Base-by-base conservation (phyloP, 257 asterid species). In the Lycium barbarum region DNA sequence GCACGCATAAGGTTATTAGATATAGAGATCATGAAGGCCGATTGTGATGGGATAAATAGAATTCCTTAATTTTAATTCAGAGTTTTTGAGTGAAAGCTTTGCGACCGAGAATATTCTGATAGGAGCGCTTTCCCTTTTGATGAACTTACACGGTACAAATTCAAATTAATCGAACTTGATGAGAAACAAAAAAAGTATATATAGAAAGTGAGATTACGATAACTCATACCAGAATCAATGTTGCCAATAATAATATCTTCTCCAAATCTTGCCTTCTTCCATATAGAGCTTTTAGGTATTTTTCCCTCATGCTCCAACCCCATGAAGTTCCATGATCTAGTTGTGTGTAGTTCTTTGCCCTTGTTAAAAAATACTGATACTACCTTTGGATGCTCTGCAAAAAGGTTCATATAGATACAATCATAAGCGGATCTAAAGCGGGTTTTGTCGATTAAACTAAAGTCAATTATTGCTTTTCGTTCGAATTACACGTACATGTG, bases 271-370 rank as follows among this genome's bases (percentile, higher is more conserved):
- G 98, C 98, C 90, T 93, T 93, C 84, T 88, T 91, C 98, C 97
- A 95, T 40, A 95, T 63, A 5, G 98, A 95, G 54, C 86, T 45
- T 5, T 89, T 83, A 15, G 59, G 88, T 81, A 93, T 86, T 86
- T 15, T 51, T 0, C 97, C 98, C 78, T 89, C 88, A 43, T 57
- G 38, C 84, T 96, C 98, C 8, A 95, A 90, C 70, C 95, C 98
- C 83, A 96, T 85, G 73, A 96, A 96, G 57, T 93, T 94, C 99
- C 99, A 95, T 72, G 99, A 95, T 86, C 98, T 92, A 6, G 99
- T 96, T 79, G 99, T 96, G 90, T 96, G 98, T 57, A 96, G 66
- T 87, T 91, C 88, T 45, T 91, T 91, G 10, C 95, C 98, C 72
- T 83, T 92, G 88, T 96, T 95, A 89, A 93, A 86, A 90, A 96